Evolutionary conservation across 345 rosid species (phyloP).

Genomic region (Pseudoturritis turrita): DNA sequence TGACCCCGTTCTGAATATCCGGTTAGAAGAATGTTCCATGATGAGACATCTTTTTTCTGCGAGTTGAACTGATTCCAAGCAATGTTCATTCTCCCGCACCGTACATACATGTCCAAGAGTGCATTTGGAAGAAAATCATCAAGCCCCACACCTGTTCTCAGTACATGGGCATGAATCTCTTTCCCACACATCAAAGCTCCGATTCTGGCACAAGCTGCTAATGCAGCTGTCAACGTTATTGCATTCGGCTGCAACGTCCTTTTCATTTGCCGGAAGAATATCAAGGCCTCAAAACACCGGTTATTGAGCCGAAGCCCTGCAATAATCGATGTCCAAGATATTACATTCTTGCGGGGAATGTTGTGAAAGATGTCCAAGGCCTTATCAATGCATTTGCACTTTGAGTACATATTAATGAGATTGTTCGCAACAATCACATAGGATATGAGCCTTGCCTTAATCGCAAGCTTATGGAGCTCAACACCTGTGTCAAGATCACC

Average conservation of each 20-base stretch:
- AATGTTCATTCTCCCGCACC: conserved; percentile 66
- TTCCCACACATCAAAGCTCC: conserved; percentile 82
- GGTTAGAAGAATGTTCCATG: conserved; percentile 83
- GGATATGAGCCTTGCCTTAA: conserved; percentile 46
- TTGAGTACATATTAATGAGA: conserved; percentile 80
- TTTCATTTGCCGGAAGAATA: conserved; percentile 64
- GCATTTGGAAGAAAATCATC: conserved; percentile 68
- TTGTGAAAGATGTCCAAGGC: conserved; percentile 61
- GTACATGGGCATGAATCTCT: conserved; percentile 68
- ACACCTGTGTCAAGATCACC: conserved; percentile 50
- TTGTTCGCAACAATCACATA: conserved; percentile 61
- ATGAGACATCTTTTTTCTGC: conserved; percentile 49
- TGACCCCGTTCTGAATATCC: conserved; percentile 65
- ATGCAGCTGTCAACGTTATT: conserved; percentile 58
- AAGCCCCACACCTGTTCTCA: conserved; percentile 47
- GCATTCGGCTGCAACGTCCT: conserved; percentile 53
- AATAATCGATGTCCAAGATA: conserved; percentile 83
- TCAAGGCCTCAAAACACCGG: conserved; percentile 70
- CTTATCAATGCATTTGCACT: conserved; percentile 61
- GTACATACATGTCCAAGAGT: conserved; percentile 70
- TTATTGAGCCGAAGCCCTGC: conserved; percentile 66
- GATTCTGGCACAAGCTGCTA: conserved; percentile 81
- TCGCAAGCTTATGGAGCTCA: conserved; percentile 64
- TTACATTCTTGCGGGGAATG: conserved; percentile 63
- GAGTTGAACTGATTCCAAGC: conserved; percentile 61